A percentile compares a stretch with the other conserved stretches of the same genome.
phyloP scores from a whole-genome alignment of 2,329 filamentous ascomycete species.

The Apiospora rasikravindrae region DNA sequence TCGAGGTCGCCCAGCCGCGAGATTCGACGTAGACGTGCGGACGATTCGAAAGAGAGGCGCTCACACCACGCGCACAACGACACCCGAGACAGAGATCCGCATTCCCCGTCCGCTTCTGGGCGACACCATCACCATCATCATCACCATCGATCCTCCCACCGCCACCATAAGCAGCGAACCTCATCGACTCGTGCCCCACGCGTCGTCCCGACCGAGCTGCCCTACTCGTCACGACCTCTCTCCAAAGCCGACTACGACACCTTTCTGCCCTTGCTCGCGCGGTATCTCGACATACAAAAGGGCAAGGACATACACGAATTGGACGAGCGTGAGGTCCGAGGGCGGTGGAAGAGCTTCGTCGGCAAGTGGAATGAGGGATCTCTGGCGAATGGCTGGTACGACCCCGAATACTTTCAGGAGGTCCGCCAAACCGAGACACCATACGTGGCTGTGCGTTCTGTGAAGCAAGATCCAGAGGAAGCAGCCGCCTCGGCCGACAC shows the following conservation, averaged over 20 bases:
- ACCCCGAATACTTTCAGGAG: constrained; percentile 68
- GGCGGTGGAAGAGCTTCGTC: constrained; percentile 93
- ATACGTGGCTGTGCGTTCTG: constrained; percentile 6
- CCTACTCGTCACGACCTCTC: constrained; percentile 69
- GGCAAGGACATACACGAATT: constrained; percentile 70
- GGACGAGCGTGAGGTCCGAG: constrained; percentile 75
- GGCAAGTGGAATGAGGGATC: constrained; percentile 91
- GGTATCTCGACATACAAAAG: constrained; percentile 91
- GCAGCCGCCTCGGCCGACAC: neutral
- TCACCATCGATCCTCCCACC: neutral
- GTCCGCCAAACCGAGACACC: constrained; percentile 27
- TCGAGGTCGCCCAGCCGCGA: constrained; percentile 16
- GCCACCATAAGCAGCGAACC: constrained; percentile 1
- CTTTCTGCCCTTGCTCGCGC: constrained; percentile 76
- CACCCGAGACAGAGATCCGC: neutral
- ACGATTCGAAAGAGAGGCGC: neutral
- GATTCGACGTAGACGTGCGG: neutral
- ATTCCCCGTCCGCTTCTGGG: neutral
- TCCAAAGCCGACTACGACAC: constrained; percentile 69
- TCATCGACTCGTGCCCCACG: neutral
- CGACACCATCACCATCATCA: neutral
- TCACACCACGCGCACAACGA: neutral
- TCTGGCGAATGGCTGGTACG: constrained; percentile 92
- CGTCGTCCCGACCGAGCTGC: constrained; percentile 51
- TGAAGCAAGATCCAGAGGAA: neutral